Evolutionary conservation across 495 filamentous ascomycete species (phyloP), one percentile per base, ranked within the genome.

Genomic region (Daldinia grandis): DNA sequence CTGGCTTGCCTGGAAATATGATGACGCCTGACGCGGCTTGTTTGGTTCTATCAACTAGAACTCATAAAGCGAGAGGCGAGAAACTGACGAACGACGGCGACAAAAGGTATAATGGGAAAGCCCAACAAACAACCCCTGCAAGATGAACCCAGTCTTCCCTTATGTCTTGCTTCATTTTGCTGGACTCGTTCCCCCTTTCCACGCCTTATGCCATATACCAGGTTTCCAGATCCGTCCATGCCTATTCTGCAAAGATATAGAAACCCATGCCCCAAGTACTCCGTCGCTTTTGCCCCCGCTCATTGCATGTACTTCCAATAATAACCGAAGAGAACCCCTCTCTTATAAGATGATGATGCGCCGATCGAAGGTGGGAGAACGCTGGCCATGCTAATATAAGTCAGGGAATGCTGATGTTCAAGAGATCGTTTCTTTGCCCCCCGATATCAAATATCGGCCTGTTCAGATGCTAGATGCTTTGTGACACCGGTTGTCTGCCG

Each of bases 321-420:
- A 57, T 64, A 51, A 64, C 63, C 17, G 56, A 65, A 60, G 42
- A 64, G 24, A 60, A 47, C 42, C 42, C 42, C 44, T 62, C 49
- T 53, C 49, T 68, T 55, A 50, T 51, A 42, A 54, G 51, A 66
- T 61, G 42, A 47, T 47, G 64, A 68, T 73, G 62, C 70, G 62
- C 70, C 62, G 62, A 67, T 72, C 65, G 61, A 73, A 62, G 54
- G 58, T 53, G 59, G 59, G 58, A 72, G 64, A 73, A 73, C 70
- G 70, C 70, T 69, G 65, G 58, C 62, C 56, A 73, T 73, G 70
- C 70, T 73, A 73, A 73, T 51, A 73, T 51, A 73, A 73, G 61
- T 73, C 57, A 69, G 61, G 64, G 70, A 47, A 73, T 73, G 65
- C 65, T 62, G 57, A 73, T 68, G 44, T 42, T 38, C 44, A 40